phyloP scores from a whole-genome alignment of 2,329 filamentous ascomycete genomes.

The Mycocentrospora acerina region DNA sequence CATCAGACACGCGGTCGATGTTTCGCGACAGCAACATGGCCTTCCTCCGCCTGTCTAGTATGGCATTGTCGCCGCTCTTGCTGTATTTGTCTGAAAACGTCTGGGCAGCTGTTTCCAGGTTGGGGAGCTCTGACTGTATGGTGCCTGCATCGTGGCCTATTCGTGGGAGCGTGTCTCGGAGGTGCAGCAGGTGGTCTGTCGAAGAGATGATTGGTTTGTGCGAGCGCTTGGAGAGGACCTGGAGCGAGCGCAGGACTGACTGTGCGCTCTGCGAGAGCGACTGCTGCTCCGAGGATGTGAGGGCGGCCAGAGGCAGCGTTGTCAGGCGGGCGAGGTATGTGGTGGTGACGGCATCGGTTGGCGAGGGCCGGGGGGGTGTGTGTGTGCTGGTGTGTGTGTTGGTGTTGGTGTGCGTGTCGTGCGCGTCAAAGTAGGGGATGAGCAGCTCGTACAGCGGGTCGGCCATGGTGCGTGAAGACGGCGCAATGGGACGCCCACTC shows the following conservation, averaged over 20 bases:
- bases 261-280: constrained; percentile 80
- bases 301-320: constrained; percentile 71
- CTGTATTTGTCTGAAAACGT: constrained; percentile 82
- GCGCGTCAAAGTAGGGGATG: constrained; percentile 58
- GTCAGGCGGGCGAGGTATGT: constrained; percentile 77
- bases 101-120: constrained; percentile 75
- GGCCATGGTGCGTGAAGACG: constrained; percentile 12
- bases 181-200: constrained; percentile 71
- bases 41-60: constrained; percentile 73
- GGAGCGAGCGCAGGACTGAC: constrained; percentile 77
- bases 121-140: constrained; percentile 72
- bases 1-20: constrained; percentile 83
- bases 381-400: constrained; percentile 44
- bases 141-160: constrained; percentile 66
- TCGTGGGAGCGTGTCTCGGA: constrained; percentile 70
- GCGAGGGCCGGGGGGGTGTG: constrained; percentile 44
- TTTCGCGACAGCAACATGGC: constrained; percentile 82
- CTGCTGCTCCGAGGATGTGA: constrained; percentile 75
- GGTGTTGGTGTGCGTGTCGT: constrained; percentile 54
- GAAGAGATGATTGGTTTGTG: constrained; percentile 83
- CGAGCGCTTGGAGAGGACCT: constrained; percentile 85
- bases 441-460: constrained; percentile 77
- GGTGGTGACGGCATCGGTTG: constrained; percentile 56
- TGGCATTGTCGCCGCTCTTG: constrained; percentile 63
- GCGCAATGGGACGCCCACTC: too few relatives aligned